Conservation (phyloP, 495 filamentous ascomycete species). For the Daldinia vernicosa region DNA sequence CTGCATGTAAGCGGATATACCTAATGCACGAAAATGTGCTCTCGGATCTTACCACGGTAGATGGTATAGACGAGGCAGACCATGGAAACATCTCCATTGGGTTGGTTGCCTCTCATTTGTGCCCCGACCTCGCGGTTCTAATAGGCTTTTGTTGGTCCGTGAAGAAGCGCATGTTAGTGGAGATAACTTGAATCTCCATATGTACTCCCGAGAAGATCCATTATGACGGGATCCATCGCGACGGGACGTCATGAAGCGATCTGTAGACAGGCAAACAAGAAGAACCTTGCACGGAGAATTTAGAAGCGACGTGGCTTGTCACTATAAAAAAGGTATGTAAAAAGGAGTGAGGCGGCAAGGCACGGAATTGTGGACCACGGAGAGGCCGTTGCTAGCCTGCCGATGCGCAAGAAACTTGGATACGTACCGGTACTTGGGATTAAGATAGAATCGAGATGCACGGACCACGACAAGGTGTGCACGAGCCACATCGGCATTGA, state of each 20-base stretch:
- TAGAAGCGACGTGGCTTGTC: constrained; percentile 34
- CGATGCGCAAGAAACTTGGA: neutral
- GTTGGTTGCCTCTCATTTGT: constrained; percentile 35
- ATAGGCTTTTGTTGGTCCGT: constrained; percentile 16
- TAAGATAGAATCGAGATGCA: constrained; percentile 9
- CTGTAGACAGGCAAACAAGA: constrained; percentile 16
- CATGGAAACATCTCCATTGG: constrained; percentile 20
- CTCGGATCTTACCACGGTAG: constrained; percentile 19
- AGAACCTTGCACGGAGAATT: constrained; percentile 9
- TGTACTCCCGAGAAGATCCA: constrained; percentile 6
- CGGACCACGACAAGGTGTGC: neutral
- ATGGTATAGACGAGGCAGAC: constrained; percentile 13
- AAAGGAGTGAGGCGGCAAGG: constrained; percentile 37
- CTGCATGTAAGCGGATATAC: constrained; percentile 23
- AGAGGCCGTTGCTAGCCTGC: constrained; percentile 46
- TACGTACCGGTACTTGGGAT: constrained; percentile 11
- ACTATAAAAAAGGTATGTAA: constrained; percentile 21
- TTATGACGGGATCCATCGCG: neutral
- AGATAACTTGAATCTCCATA: constrained; percentile 6
- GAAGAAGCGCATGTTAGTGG: constrained; percentile 7
- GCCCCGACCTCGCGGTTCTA: constrained; percentile 10
- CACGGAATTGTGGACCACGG: constrained; percentile 39
- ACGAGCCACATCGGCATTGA: neutral
- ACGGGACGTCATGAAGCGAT: constrained; percentile 10
- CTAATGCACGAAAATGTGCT: constrained; percentile 5